Base-by-base conservation (phyloP, 169 alveolate genomes). In the Eimeria praecox region DNA sequence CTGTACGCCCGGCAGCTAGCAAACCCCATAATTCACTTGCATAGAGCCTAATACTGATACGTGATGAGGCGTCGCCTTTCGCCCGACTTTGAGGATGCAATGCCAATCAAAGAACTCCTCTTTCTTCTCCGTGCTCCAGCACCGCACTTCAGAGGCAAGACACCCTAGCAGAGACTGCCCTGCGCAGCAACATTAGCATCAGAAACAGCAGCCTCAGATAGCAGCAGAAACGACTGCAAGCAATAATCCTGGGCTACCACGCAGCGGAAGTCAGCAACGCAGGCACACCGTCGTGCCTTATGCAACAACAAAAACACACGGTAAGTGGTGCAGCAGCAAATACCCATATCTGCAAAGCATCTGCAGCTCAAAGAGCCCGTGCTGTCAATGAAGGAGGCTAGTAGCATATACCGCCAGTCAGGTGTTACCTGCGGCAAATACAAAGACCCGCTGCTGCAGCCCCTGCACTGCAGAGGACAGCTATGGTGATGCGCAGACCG, bases 371-470 rank as follows among this genome's bases (percentile, higher is more conserved):
- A 8, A 44, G 85, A 49, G 83, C 95, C 86, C 0, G 95, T 90
- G 35, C 64, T 30, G 90, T 90, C 95, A 33, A 90, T 59, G 82
- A 90, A 90, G 59, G 85, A 69, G 9, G 85, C 95, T 35, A 90
- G 85, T 46, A 90, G 82, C 95, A 90, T 90, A 71, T 90, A 90
- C 56, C 95, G 77, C 95, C 95, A 90, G 80, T 90, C 95, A 35
- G 95, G 88, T 16, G 85, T 46, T 33, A 80, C 90, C 95, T 90
- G 95, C 83, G 69, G 27, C 87, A 54, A 44, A 10, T 16, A 82
- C 82, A 62, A 35, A 38, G 85, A 87, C 14, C 33, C 10, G 92
- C 78, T 4, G 54, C 35, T 38, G 92, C 78, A 85, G 40, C 44
- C n/a, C 30, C 27, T 14, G 24, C 89, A 46, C 52, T 73, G 33